A percentile compares a stretch with the other conserved stretches of the same genome.
Evolutionary conservation across 2,329 filamentous ascomycete genomes (phyloP).

Genomic region (Fusarium haematococcum): DNA sequence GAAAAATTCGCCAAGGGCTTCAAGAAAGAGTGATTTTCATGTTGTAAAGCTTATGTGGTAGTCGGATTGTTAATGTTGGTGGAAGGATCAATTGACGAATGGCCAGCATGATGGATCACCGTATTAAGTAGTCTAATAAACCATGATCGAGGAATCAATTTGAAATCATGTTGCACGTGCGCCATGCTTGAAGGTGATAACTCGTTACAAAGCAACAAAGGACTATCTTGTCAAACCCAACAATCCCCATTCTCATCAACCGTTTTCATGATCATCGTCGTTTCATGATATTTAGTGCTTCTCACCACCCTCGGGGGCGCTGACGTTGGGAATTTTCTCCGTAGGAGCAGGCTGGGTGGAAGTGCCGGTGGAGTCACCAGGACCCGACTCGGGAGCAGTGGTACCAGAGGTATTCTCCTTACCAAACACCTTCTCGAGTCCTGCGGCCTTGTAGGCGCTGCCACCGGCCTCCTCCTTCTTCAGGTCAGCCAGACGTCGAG

Average conservation of each 20-base stretch:
- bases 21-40: conserved; percentile 18
- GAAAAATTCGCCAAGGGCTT: conserved; percentile 69
- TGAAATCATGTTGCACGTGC: conserved; percentile 31
- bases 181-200: conserved; percentile 36
- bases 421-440: conserved; percentile 68
- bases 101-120: conserved; percentile 11
- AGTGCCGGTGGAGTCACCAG: conserved; percentile 24
- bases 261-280: neutral
- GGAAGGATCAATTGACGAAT: neutral
- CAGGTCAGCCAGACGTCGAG: conserved; percentile 85
- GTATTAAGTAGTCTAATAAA: conserved; percentile 25
- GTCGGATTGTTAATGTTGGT: neutral
- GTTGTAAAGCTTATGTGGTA: fast-evolving
- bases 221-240: conserved; percentile 11
- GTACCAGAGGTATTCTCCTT: conserved; percentile 57
- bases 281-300: conserved; percentile 24
- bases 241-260: conserved; percentile 10
- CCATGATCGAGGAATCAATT: conserved; percentile 23
- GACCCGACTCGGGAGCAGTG: conserved; percentile 30
- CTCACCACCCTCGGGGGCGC: conserved; percentile 41
- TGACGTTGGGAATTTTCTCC: conserved; percentile 35
- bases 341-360: conserved; percentile 37
- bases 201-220: conserved; percentile 32
- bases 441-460: conserved; percentile 69
- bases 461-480: conserved; percentile 77